Percentiles rank a stretch among this genome's conserved stretches.
Conservation (phyloP, 2,329 filamentous ascomycete genomes). For the Cladosporium sp. region DNA sequence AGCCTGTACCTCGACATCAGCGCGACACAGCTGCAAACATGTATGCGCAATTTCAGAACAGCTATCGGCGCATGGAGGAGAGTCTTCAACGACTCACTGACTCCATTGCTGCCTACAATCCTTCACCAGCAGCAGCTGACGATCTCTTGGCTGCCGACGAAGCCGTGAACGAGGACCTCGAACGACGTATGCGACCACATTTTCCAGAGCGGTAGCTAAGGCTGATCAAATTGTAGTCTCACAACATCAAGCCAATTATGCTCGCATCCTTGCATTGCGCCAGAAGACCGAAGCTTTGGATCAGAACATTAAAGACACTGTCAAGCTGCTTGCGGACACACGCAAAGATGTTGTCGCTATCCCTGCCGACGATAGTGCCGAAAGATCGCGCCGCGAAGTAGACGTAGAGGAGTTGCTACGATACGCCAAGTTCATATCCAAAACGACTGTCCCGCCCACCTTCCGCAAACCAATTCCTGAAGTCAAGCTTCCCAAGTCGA, state of each 20-base stretch:
- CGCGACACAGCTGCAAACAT: constrained; percentile 25
- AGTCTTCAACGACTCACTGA: constrained; percentile 66
- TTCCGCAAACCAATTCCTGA: constrained; percentile 29
- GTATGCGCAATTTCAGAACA: constrained; percentile 39
- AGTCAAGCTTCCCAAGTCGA: constrained; percentile 7
- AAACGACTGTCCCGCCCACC: constrained; percentile 70
- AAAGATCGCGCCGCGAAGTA: constrained; percentile 47
- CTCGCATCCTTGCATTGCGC: constrained; percentile 65
- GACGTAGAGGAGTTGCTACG: constrained; percentile 69
- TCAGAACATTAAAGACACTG: constrained; percentile 65
- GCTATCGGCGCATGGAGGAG: constrained; percentile 44
- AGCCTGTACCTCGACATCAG: background rate
- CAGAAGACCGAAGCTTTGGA: constrained; percentile 63
- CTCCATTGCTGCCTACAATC: constrained; percentile 78
- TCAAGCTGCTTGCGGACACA: constrained; percentile 65
- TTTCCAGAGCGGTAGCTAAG: background rate
- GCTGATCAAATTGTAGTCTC: constrained; percentile 51
- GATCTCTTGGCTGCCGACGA: constrained; percentile 69
- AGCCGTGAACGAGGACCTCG: constrained; percentile 62
- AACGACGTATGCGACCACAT: constrained; percentile 51
- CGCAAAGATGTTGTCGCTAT: constrained; percentile 68
- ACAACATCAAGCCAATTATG: constrained; percentile 69
- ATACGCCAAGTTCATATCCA: constrained; percentile 76
- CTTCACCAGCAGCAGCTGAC: constrained; percentile 61
- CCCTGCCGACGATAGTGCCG: constrained; percentile 46